Conservation (phyloP, 768 basidiomycete species). For the Trametes meyenii region DNA sequence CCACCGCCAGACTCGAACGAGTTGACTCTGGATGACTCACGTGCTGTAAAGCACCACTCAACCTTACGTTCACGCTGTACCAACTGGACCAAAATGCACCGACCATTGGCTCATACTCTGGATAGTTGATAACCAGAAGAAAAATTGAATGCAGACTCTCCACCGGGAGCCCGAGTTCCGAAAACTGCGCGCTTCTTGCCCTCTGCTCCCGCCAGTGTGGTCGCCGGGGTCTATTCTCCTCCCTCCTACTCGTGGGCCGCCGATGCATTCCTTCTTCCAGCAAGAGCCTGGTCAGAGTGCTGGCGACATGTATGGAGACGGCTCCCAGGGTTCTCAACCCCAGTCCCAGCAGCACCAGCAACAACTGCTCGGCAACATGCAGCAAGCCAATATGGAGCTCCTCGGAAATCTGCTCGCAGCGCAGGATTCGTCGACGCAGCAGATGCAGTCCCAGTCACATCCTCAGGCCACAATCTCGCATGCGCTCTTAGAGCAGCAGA, state of each 20-base stretch:
- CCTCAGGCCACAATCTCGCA: conserved; percentile 43
- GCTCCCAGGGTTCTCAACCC: conserved; percentile 20
- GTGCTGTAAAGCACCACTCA: too few species aligned
- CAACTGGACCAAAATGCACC: neutral
- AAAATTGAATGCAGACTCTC: neutral
- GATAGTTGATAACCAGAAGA: too few species aligned
- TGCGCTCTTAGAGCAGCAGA: conserved; percentile 70
- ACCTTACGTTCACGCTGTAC: neutral
- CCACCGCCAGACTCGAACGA: too few species aligned
- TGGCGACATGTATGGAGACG: conserved; percentile 22
- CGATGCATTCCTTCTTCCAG: conserved; percentile 33
- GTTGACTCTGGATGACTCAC: too few species aligned
- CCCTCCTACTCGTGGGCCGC: neutral
- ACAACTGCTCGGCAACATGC: conserved; percentile 26
- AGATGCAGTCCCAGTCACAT: conserved; percentile 28
- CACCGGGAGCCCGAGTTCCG: neutral
- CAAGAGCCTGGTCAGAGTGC: conserved; percentile 26
- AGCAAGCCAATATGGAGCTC: conserved; percentile 46
- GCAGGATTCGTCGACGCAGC: conserved; percentile 36
- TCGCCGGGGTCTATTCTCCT: neutral
- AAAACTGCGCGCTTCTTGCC: neutral
- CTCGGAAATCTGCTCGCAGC: conserved; percentile 56
- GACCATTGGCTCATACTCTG: too few species aligned
- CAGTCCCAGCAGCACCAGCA: conserved; percentile 26
- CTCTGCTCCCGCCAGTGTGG: neutral